Base-by-base conservation (phyloP, 345 rosid genomes). In the Citrus reticulata region DNA sequence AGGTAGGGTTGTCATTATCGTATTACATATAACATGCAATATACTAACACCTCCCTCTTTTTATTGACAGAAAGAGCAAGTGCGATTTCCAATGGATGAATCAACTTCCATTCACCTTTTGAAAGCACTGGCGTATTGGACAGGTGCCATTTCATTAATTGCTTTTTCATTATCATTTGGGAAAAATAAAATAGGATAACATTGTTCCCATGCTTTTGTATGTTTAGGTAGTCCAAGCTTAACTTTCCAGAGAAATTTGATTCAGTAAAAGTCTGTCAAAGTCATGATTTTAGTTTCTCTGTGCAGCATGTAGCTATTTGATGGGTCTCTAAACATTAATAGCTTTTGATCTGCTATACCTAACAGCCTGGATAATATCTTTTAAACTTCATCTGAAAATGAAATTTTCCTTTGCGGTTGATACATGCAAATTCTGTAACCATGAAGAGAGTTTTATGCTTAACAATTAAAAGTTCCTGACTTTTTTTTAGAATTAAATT, bases 121-220 rank as follows among this genome's bases (percentile, higher is more conserved):
- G 85, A 88, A 82, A 63, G 96, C 94, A 54, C 78, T 95, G 87
- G 86, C 85, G 55, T 75, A 58, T 78, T 91, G 97, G 97, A 77
- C 93, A 86, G 99, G 98, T 93, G 84, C 66, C 16, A 11, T 68
- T 20, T 68, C 24, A 32, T 24, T 70, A 58, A 29, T 69, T 71
- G 3, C 61, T 29, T 64, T 20, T 19, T 32, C 7, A 17, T 65
- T 19, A 20, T 34, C 35, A 9, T 65, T 64, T 39, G 7, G 24
- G 42, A 65, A 65, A 65, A 64, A 64, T 4, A 30, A 64, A 6
- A 34, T 69, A 37, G 11, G 37, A 37, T 34, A 7, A 16, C 6
- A 42, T 37, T 14, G 27, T 39, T 37, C 8, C 8, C 72, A 68
- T 2, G 30, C 72, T 10, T 55, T 72, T 29, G 3, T 70, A 30